phyloP scores from a whole-genome alignment of 306 rosid species.

The Erythrophleum fordii region DNA sequence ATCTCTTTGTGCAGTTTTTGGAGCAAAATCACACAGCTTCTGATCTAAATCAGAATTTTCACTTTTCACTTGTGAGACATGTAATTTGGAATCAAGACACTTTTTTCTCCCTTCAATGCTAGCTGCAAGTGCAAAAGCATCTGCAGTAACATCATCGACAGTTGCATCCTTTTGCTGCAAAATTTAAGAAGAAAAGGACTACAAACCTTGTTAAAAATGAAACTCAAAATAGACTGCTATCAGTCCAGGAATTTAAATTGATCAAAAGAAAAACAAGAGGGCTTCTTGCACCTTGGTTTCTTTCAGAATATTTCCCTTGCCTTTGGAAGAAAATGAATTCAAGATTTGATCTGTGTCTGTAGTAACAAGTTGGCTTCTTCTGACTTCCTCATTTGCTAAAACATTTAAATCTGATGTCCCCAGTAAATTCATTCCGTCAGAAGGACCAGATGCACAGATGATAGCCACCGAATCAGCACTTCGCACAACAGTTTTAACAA shows the following conservation, averaged over 20 bases:
- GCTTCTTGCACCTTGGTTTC: slow-evolving; percentile 50
- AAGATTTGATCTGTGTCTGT: slow-evolving; percentile 37
- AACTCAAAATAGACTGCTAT: slow-evolving; percentile 3
- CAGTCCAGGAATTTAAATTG: slow-evolving; percentile 18
- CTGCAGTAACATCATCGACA: slow-evolving; percentile 39
- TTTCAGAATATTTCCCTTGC: slow-evolving; percentile 36
- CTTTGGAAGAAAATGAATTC: slow-evolving; percentile 42
- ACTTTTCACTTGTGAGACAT: slow-evolving; percentile 19
- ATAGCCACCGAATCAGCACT: slow-evolving; percentile 41
- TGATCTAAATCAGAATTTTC: slow-evolving; percentile 49
- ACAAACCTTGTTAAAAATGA: slow-evolving; percentile 33
- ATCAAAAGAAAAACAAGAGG: slow-evolving; percentile 19
- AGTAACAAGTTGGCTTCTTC: slow-evolving; percentile 37
- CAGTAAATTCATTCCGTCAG: slow-evolving; percentile 32
- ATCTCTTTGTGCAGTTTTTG: slow-evolving; percentile 42
- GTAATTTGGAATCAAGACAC: slow-evolving; percentile 32
- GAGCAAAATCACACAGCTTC: slow-evolving; percentile 47
- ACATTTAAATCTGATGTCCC: slow-evolving; percentile 40
- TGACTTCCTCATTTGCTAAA: slow-evolving; percentile 40
- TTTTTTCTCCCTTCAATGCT: slow-evolving; percentile 46
- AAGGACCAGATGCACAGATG: slow-evolving; percentile 36
- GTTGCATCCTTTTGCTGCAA: slow-evolving; percentile 54
- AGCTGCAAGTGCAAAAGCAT: slow-evolving; percentile 40
- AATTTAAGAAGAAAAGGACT: slow-evolving; percentile 33
- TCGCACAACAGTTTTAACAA: slow-evolving; percentile 35